phyloP scores from a whole-genome alignment of 495 filamentous ascomycete genomes.

The Aspergillus asperescens region DNA sequence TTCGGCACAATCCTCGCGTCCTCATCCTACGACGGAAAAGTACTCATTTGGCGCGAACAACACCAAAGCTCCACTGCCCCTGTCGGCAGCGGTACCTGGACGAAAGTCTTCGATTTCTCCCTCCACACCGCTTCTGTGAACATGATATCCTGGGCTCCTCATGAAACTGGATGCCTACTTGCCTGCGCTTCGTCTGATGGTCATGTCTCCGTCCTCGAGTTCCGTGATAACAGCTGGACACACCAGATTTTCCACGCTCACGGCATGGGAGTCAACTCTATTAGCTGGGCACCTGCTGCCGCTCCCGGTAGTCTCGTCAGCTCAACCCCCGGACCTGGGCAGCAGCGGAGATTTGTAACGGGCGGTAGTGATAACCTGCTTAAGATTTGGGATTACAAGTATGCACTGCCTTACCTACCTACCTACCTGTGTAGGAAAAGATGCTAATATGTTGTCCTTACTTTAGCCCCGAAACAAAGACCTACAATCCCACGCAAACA shows the following conservation, averaged over 20 bases:
- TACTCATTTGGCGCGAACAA: constrained; percentile 96
- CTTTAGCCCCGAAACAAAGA: constrained; percentile 46
- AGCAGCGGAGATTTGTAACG: constrained; percentile 77
- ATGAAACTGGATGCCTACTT: constrained; percentile 90
- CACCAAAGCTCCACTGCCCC: constrained; percentile 43
- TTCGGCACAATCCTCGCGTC: constrained; percentile 96
- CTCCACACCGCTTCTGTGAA: constrained; percentile 94
- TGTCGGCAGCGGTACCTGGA: constrained; percentile 54
- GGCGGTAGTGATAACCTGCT: constrained; percentile 89
- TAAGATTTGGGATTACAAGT: constrained; percentile 79
- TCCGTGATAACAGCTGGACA: constrained; percentile 84
- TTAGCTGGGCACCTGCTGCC: constrained; percentile 87
- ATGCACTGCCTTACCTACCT: constrained; percentile 15
- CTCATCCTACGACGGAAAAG: constrained; percentile 93
- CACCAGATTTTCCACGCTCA: constrained; percentile 88
- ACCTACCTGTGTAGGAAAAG: background rate
- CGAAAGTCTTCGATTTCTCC: constrained; percentile 81
- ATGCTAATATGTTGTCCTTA: constrained; percentile 3
- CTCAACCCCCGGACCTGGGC: constrained; percentile 55
- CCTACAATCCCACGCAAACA: constrained; percentile 53
- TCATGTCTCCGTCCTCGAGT: constrained; percentile 87
- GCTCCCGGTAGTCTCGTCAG: constrained; percentile 74
- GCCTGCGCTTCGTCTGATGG: constrained; percentile 93
- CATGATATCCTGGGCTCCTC: constrained; percentile 93
- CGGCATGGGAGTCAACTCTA: constrained; percentile 86